These are phyloP conservation scores for Metschnikowia gelsemii DNA, from an alignment of 805 yeast species.

Conservation along the genomic window DNA sequence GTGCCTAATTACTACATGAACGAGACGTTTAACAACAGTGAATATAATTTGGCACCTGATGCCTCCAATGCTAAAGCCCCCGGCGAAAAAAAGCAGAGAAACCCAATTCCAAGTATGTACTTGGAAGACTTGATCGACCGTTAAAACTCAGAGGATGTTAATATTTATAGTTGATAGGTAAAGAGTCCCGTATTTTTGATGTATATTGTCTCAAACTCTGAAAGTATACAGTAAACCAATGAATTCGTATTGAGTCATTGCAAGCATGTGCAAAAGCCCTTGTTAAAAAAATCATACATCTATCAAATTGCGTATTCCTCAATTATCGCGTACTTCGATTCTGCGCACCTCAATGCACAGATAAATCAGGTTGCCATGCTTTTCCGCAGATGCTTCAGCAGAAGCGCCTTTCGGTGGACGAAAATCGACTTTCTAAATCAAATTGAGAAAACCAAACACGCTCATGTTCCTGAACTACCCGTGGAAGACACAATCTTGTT, in stretches of 20 bases:
- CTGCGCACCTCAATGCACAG: background rate
- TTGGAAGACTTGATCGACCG: constrained; percentile 50
- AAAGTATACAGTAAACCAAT: too few species aligned
- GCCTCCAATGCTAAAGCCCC: background rate
- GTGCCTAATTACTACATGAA: constrained; percentile 42
- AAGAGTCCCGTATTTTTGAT: too few species aligned
- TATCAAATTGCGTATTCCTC: too few species aligned
- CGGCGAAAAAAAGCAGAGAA: constrained; percentile 24
- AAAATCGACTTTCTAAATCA: background rate
- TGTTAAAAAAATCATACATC: too few species aligned
- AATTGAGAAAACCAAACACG: constrained; percentile 1
- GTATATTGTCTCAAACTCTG: too few species aligned
- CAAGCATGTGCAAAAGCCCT: too few species aligned
- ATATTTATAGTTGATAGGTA: too few species aligned
- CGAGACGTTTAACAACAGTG: constrained; percentile 37
- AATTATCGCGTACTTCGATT: too few species aligned
- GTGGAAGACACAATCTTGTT: constrained; percentile 4
- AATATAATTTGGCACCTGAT: constrained; percentile 22
- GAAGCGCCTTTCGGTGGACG: background rate
- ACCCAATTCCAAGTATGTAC: constrained; percentile 48
- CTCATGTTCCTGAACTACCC: constrained; percentile 8
- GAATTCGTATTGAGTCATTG: too few species aligned
- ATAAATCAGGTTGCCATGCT: background rate
- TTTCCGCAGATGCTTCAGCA: constrained; percentile 5
- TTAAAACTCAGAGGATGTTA: background rate